Conservation (phyloP, 495 filamentous ascomycete genomes). For the Penicillium nucicola region DNA sequence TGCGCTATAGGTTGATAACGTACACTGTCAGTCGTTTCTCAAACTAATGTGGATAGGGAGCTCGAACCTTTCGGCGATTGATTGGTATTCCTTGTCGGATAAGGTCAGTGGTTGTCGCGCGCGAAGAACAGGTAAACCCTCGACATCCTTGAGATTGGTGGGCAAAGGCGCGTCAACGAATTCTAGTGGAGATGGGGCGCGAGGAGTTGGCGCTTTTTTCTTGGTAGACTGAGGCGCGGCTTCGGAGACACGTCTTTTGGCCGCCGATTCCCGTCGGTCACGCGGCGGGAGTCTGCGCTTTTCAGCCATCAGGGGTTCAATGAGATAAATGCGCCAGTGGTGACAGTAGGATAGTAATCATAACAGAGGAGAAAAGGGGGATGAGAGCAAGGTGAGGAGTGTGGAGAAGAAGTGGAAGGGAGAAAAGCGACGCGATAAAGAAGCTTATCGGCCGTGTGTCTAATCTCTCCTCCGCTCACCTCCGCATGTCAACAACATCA, state of each 20-base stretch:
- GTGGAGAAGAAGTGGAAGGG: slow-evolving; percentile 18
- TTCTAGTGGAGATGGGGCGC: slow-evolving; percentile 28
- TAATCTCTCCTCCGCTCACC: slow-evolving; percentile 4
- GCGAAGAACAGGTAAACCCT: slow-evolving; percentile 71
- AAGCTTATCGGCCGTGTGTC: slow-evolving; percentile 10
- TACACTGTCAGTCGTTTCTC: slow-evolving; percentile 11
- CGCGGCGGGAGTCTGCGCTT: slow-evolving; percentile 45
- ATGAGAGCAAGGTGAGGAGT: slow-evolving; percentile 1
- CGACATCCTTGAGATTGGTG: slow-evolving; percentile 59
- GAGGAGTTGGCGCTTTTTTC: slow-evolving; percentile 41
- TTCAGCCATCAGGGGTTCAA: slow-evolving; percentile 35
- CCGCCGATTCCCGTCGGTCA: slow-evolving; percentile 46
- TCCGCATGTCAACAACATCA: slow-evolving; percentile 7
- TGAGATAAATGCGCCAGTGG: not conserved
- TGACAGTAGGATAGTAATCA: not conserved
- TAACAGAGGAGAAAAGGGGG: slow-evolving; percentile 1
- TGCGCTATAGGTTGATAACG: slow-evolving; percentile 51
- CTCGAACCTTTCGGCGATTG: slow-evolving; percentile 74
- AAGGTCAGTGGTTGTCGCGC: slow-evolving; percentile 65
- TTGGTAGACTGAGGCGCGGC: slow-evolving; percentile 32
- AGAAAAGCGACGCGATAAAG: slow-evolving; percentile 27
- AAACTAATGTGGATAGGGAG: not conserved
- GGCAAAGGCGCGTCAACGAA: slow-evolving; percentile 57
- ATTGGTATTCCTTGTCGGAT: slow-evolving; percentile 69
- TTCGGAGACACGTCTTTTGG: slow-evolving; percentile 46